A percentile compares a stretch with the other conserved stretches of the same genome.
Conservation (phyloP, 345 rosid genomes). For the Boechera stricta region DNA sequence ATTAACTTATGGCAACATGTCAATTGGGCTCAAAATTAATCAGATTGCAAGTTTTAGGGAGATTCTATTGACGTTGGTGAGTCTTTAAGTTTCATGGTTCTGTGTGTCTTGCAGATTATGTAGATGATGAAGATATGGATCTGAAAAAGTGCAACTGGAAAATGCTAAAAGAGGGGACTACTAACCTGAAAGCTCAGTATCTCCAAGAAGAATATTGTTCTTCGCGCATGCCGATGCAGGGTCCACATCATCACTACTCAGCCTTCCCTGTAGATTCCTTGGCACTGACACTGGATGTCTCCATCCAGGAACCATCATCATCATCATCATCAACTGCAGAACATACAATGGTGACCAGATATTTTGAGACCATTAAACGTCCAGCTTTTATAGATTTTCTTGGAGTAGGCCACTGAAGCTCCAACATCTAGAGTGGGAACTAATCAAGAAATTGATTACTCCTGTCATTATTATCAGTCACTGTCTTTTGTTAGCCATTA, state of each 20-base stretch:
- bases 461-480: conserved; percentile 26
- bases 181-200: conserved; percentile 38
- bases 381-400: conserved; percentile 71
- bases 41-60: conserved; percentile 26
- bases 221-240: conserved; percentile 40
- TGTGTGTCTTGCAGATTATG: conserved; percentile 41
- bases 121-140: conserved; percentile 38
- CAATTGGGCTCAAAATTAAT: background rate
- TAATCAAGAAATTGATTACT: conserved; percentile 33
- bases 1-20: no score
- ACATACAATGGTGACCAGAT: conserved; percentile 36
- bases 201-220: conserved; percentile 33
- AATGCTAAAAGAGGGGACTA: conserved; percentile 35
- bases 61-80: conserved; percentile 22
- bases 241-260: conserved; percentile 46
- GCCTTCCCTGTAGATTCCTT: conserved; percentile 48
- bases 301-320: conserved; percentile 53
- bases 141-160: conserved; percentile 37
- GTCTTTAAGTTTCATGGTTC: conserved; percentile 27
- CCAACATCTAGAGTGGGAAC: conserved; percentile 23
- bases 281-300: conserved; percentile 54
- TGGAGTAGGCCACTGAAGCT: conserved; percentile 52
- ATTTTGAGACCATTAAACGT: conserved; percentile 30
- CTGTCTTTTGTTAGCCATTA: conserved; percentile 28
- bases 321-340: conserved; percentile 45